Evolutionary conservation across 495 filamentous ascomycete species (phyloP), one percentile per base, ranked within the genome.

Genomic region (Rhizodiscina lignyota): DNA sequence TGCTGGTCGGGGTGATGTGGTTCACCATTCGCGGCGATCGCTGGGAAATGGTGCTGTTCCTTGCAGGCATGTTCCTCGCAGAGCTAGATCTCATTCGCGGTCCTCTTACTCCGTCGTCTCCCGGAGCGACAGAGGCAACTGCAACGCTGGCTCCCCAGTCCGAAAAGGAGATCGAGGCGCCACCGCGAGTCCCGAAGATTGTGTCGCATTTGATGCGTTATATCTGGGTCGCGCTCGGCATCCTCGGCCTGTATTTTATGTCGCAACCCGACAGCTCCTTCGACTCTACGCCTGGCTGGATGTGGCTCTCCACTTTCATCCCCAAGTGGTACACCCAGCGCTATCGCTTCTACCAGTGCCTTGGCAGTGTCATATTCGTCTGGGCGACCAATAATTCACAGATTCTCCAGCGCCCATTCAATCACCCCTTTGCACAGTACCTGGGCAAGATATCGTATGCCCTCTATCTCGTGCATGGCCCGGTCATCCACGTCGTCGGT

Each of bases 381-480:
- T 32, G 39, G 3, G 34, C 36, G 1, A 12, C 42, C 8, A 30
- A 18, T 10, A 39, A 39, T 32, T 33, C 18, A 4, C 26, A 31
- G 18, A 21, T 12, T 8, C 30, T 45, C n/a, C 37, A 36, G 19
- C 13, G 8, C 8, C 45, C 45, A 2, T 49, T 49, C 36, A 18
- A 24, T 13, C 32, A 27, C 1, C 22, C 26, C 2, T 18, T 45
- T 21, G 31, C 38, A 13, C 61, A 65, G 41, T 68, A 70, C 44
- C 45, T 68, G 5, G 66, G 64, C 30, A 54, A 50, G 35, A 65
- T 68, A 30, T 63, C 58, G 35, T 70, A 64, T 39, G 56, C 62
- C 21, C 41, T 70, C 6, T 70, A 70, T 39, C 52, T 70, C 15
- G 54, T 68, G 49, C 66, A 70, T 43, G 66, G 66, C 1, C 66